Evolutionary conservation across 2,329 filamentous ascomycete genomes (phyloP), one percentile per base, ranked within the genome.

Genomic region (Colletotrichum destructivum): DNA sequence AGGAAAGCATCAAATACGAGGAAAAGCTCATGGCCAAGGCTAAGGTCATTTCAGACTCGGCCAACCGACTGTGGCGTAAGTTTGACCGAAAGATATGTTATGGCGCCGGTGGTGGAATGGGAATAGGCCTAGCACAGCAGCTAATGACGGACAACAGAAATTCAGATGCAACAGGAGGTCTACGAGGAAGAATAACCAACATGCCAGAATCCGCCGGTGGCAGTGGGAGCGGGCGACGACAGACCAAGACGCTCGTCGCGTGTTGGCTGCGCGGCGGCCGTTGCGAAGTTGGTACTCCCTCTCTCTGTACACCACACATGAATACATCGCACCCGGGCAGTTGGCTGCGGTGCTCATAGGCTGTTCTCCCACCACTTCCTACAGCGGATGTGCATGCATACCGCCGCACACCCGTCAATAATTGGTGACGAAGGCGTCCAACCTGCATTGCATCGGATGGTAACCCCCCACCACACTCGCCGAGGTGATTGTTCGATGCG

Each of bases 51-150:
- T 87, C 90, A 38, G 86, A 89, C 40, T 91, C 91, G 56, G 92
- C 93, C 21, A 93, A 90, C 81, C 87, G 88, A 72, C 81, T 94
- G 26, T 94, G 92, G 91, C 90, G 88, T 90, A 82, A 80, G 88
- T 84, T 31, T 18, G 18, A 44, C 35, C 47, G 44, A 40, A 11
- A 15, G 16, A 49, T 57, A 62, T 59, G 26, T 31, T 21, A 31
- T 31, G 16, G 49, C 47, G 61, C 61, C 40, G 47, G 40, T 42
- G 49, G 61, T 35, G 61, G 38, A 63, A 54, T 57, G 35, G 64
- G 21, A 40, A 67, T 21, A 47, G 18, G 38, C 54, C 49, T 31
- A 26, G 59, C 49, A 51, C 54, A 52, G 56, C 68, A 68, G 65
- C 73, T 79, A 52, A 77, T 54, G 18, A 16, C 35, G 44, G 63